Conservation (phyloP, 2,329 filamentous ascomycete genomes). For the Xylaria sp. region DNA sequence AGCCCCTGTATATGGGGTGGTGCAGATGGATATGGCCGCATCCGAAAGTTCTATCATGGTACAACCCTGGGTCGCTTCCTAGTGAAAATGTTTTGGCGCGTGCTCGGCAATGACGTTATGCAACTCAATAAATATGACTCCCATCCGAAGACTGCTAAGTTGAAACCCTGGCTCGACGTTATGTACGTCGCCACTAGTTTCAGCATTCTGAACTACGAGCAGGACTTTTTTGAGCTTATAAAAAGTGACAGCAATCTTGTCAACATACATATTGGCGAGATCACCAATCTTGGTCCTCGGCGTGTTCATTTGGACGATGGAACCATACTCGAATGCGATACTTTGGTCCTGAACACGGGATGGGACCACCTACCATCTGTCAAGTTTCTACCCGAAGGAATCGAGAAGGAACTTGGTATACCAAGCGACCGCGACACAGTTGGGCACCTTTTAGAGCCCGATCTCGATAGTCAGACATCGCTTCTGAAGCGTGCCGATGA, state of each 20-base stretch:
- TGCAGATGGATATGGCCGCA: slow-evolving; percentile 67
- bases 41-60: slow-evolving; percentile 67
- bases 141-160: slow-evolving; percentile 64
- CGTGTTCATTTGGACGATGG: slow-evolving; percentile 60
- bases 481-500: slow-evolving; percentile 56
- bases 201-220: slow-evolving; percentile 70
- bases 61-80: slow-evolving; percentile 67
- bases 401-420: slow-evolving; percentile 60
- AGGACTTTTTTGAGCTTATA: slow-evolving; percentile 68
- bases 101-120: slow-evolving; percentile 67
- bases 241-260: slow-evolving; percentile 62
- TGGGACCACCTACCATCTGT: slow-evolving; percentile 60
- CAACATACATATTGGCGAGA: slow-evolving; percentile 66
- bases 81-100: slow-evolving; percentile 68
- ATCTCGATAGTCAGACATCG: slow-evolving; percentile 40
- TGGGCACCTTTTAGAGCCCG: no score
- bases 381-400: slow-evolving; percentile 49
- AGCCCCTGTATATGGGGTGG: slow-evolving; percentile 79
- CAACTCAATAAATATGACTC: slow-evolving; percentile 64
- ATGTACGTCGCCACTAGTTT: slow-evolving; percentile 68
- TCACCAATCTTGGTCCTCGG: slow-evolving; percentile 58
- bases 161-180: slow-evolving; percentile 62
- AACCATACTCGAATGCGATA: slow-evolving; percentile 58
- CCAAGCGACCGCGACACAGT: slow-evolving; percentile 48
- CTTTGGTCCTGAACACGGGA: slow-evolving; percentile 66